Percentiles rank a stretch among this genome's conserved stretches.
Conservation (phyloP, 768 basidiomycete species). For the Udeniomyces megalosporus region DNA sequence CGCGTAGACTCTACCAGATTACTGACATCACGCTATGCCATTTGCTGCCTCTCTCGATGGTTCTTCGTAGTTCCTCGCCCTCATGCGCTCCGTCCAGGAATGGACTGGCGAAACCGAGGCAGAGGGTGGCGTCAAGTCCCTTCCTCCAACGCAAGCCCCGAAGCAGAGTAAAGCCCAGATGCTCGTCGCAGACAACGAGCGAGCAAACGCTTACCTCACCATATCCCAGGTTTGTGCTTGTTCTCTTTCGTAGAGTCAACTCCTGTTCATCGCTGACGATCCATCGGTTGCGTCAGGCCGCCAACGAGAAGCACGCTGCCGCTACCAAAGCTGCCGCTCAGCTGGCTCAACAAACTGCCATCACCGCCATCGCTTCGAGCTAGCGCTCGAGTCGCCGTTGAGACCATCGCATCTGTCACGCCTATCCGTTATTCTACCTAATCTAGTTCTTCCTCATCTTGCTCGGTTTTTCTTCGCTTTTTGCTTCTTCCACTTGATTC, state of each 20-base stretch:
- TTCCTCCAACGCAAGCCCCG: background rate
- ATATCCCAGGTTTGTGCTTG: conserved; percentile 27
- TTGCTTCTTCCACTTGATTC: no score
- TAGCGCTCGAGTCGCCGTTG: no score
- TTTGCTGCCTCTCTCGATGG: background rate
- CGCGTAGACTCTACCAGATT: background rate
- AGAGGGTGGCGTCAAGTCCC: background rate
- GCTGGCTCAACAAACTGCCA: no score
- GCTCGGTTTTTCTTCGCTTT: no score
- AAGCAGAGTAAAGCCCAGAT: background rate
- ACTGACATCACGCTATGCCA: no score
- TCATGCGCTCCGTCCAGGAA: conserved; percentile 25
- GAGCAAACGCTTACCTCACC: conserved; percentile 26
- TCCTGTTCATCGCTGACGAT: background rate
- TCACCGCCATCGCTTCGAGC: no score
- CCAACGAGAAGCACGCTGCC: conserved; percentile 26
- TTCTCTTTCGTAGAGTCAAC: background rate
- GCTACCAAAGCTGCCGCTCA: conserved; percentile 9
- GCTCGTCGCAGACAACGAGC: conserved; percentile 17
- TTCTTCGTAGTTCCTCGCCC: conserved; percentile 22
- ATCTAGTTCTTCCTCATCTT: no score
- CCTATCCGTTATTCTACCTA: no score
- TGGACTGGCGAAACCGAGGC: background rate
- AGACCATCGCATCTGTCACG: no score
- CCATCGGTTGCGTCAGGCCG: conserved; percentile 19